Evolutionary conservation across 352 stramenopile species (phyloP).

Genomic region (Phytophthora ohioensis): DNA sequence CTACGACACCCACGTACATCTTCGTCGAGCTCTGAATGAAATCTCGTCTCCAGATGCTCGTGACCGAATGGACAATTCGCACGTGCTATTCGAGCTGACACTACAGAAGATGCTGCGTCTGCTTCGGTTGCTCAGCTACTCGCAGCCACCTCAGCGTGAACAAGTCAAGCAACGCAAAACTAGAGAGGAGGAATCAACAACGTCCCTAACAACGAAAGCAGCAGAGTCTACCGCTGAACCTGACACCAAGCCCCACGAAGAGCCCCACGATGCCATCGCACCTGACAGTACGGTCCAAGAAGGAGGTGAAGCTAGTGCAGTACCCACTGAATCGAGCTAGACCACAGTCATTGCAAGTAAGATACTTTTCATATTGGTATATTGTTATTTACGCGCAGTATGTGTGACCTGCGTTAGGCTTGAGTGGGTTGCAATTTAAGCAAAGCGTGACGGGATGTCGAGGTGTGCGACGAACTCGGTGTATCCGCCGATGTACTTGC

Average conservation of each 20-base stretch:
- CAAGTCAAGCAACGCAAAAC: conserved; percentile 14
- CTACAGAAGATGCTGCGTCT: conserved; percentile 77
- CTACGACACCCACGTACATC: conserved; percentile 77
- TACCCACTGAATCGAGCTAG: conserved; percentile 23
- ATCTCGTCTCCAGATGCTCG: conserved; percentile 74
- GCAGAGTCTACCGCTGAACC: conserved; percentile 10
- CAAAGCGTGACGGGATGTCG: conserved; percentile 67
- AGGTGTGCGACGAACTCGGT: conserved; percentile 75
- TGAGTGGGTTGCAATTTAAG: conserved; percentile 28
- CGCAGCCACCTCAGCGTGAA: conserved; percentile 44
- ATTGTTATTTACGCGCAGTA: conserved; percentile 27
- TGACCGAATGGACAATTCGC: conserved; percentile 80
- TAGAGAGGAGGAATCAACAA: conserved; percentile 5
- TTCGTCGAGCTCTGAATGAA: conserved; percentile 66
- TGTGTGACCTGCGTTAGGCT: not conserved
- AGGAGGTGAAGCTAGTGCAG: conserved; percentile 24
- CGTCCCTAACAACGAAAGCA: conserved; percentile 12
- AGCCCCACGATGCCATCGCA: conserved; percentile 12
- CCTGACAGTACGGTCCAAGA: conserved; percentile 2
- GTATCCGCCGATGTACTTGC: conserved; percentile 84
- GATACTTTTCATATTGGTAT: conserved; percentile 31
- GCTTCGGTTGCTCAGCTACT: conserved; percentile 80
- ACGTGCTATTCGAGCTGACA: conserved; percentile 84
- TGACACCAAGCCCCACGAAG: conserved; percentile 30
- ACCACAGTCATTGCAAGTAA: not conserved